phyloP scores from a whole-genome alignment of 176 grass and related monocot species.

The Rhynchospora tenuis region DNA sequence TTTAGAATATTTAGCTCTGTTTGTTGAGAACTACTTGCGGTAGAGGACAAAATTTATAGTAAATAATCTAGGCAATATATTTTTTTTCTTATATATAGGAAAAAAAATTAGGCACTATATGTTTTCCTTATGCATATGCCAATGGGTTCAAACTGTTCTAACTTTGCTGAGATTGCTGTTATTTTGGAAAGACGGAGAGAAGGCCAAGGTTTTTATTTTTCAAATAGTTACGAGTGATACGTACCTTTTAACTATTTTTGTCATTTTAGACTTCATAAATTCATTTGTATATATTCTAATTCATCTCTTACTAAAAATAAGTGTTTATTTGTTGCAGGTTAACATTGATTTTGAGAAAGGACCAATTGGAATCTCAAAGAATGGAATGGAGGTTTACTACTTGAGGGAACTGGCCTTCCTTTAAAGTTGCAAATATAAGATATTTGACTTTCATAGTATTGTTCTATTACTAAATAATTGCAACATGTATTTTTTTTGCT shows the following conservation, averaged over 20 bases:
- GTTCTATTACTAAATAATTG: not conserved
- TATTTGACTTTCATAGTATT: conserved; percentile 10
- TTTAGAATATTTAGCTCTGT: not conserved
- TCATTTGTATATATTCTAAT: not conserved
- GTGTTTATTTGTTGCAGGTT: conserved; percentile 55
- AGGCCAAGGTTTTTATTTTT: not conserved
- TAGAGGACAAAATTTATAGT: not conserved
- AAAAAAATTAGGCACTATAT: no score
- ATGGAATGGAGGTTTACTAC: conserved; percentile 88
- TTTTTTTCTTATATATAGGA: not conserved
- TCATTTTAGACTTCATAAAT: not conserved
- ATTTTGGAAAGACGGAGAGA: not conserved
- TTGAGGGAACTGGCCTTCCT: conserved; percentile 84
- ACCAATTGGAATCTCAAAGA: conserved; percentile 74
- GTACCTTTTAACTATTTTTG: not conserved
- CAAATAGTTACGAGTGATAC: not conserved
- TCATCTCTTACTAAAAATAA: not conserved
- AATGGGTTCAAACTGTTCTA: not conserved
- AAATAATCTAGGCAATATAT: not conserved
- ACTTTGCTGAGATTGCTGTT: not conserved
- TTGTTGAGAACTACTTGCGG: not conserved
- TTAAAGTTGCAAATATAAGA: conserved; percentile 67
- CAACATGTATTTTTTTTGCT: not conserved
- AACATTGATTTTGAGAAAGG: conserved; percentile 96
- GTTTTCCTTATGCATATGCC: no score